Conservation (phyloP, 179 eudicot species). For the Silene coronaria region DNA sequence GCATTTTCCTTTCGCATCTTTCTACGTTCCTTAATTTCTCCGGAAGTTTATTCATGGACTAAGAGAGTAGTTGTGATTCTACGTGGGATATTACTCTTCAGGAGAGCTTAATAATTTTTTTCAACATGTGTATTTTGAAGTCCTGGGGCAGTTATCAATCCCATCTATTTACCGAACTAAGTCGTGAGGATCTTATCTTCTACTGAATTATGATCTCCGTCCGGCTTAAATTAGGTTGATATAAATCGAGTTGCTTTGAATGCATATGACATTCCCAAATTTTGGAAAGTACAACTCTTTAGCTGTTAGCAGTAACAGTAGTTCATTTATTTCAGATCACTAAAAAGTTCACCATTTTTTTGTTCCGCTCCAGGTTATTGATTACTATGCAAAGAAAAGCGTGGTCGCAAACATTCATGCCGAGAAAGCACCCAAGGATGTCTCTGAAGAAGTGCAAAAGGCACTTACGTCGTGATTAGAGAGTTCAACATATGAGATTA, state of each 20-base stretch:
- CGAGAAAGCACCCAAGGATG: conserved; percentile 71
- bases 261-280: background rate
- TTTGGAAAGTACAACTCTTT: background rate
- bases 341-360: background rate
- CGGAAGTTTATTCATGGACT: no score
- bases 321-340: background rate
- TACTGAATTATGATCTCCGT: no score
- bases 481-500: conserved; percentile 7
- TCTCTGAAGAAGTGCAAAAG: conserved; percentile 62
- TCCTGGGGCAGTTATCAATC: background rate
- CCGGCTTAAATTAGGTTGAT: no score
- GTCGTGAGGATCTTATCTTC: no score
- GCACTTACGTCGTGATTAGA: conserved; percentile 47
- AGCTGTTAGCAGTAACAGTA: background rate
- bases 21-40: no score
- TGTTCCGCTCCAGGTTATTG: conserved; percentile 54
- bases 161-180: background rate
- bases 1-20: no score
- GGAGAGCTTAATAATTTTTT: background rate
- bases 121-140: background rate
- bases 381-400: conserved; percentile 63
- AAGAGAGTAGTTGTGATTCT: no score
- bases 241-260: background rate
- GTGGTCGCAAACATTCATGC: conserved; percentile 70
- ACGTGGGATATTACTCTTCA: no score